A percentile compares a stretch with the other conserved stretches of the same genome.
phyloP scores from a whole-genome alignment of 2,329 filamentous ascomycete species.

The Gaeumannomyces tritici region DNA sequence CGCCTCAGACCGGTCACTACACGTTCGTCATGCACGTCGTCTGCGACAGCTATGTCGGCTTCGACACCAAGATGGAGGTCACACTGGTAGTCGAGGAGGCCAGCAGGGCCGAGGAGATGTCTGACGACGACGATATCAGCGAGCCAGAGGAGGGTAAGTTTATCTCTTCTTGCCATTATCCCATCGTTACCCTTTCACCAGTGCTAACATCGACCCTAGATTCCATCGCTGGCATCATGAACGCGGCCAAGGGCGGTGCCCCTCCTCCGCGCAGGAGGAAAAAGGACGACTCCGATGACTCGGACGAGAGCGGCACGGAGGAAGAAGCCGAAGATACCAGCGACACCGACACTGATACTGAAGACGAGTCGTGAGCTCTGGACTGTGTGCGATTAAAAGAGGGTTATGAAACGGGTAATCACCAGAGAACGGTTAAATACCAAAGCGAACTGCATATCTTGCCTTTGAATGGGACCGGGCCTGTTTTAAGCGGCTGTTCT shows the following conservation, averaged over 20 bases:
- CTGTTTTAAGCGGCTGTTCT: not conserved
- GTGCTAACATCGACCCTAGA: conserved; percentile 39
- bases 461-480: not conserved
- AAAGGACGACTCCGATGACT: conserved; percentile 45
- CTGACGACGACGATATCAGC: conserved; percentile 88
- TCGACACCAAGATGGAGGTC: conserved; percentile 87
- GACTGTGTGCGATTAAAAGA: not conserved
- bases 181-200: conserved; percentile 2
- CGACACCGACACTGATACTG: conserved; percentile 60
- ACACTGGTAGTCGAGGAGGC: conserved; percentile 83
- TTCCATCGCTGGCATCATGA: conserved; percentile 85
- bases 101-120: conserved; percentile 70
- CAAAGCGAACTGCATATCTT: not conserved
- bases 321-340: conserved; percentile 59
- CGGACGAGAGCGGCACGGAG: conserved; percentile 74
- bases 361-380: conserved; percentile 33
- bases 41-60: conserved; percentile 90
- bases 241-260: conserved; percentile 65
- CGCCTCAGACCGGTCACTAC: conserved; percentile 85
- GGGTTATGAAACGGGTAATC: not conserved
- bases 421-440: not conserved
- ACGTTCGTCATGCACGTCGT: conserved; percentile 90
- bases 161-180: not conserved
- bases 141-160: conserved; percentile 92
- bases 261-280: conserved; percentile 33